A percentile compares a stretch with the other conserved stretches of the same genome.
Evolutionary conservation across 441 rosid species (phyloP).

Genomic region (Populus hybrid): DNA sequence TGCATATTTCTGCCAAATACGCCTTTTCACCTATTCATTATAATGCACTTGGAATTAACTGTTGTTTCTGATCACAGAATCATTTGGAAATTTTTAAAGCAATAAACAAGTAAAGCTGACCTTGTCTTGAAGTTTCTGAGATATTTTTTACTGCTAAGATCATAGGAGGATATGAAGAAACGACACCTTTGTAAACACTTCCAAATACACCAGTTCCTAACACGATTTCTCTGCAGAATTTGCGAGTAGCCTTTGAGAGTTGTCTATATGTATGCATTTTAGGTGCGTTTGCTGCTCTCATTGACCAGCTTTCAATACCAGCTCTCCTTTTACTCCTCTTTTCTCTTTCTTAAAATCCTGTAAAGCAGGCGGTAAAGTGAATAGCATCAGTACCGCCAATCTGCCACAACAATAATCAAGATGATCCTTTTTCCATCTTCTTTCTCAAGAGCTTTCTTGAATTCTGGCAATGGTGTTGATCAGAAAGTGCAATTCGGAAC

Average conservation of each 20-base stretch:
- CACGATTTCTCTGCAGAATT: constrained; percentile 36
- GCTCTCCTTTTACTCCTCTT: not conserved
- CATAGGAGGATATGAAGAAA: constrained; percentile 19
- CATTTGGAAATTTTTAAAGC: not conserved
- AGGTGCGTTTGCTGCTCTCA: constrained; percentile 30
- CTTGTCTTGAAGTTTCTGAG: constrained; percentile 37
- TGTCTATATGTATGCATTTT: constrained; percentile 30
- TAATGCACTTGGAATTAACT: not conserved
- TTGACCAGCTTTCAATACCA: constrained; percentile 8
- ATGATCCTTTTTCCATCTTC: not conserved
- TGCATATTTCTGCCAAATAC: constrained; percentile 45
- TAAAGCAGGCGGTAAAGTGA: not conserved
- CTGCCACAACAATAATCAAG: not conserved
- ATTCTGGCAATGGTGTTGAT: not conserved
- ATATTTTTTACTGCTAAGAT: constrained; percentile 40
- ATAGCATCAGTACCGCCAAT: not conserved
- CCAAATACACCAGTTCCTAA: constrained; percentile 45
- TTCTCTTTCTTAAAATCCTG: not conserved
- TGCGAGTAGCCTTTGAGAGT: constrained; percentile 34
- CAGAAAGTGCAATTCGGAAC: constrained; percentile 26
- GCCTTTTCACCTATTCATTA: constrained; percentile 16
- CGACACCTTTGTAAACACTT: constrained; percentile 36
- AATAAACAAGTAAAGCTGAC: constrained; percentile 7
- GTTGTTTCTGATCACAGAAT: not conserved
- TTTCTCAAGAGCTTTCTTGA: not conserved